Evolutionary conservation across 768 basidiomycete species (phyloP).

Genomic region (Daedalea quercina): DNA sequence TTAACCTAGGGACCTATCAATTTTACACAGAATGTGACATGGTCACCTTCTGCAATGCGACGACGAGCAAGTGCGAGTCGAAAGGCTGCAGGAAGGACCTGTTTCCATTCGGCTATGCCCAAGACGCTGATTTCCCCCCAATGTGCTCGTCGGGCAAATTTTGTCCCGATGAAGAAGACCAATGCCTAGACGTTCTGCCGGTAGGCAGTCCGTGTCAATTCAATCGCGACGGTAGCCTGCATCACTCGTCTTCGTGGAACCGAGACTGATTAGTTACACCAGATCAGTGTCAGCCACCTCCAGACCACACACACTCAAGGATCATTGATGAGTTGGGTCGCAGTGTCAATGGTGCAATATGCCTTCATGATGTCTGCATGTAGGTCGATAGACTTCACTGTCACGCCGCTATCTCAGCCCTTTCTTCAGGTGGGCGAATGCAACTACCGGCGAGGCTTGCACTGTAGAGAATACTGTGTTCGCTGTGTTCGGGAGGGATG

Average conservation of each 20-base stretch:
- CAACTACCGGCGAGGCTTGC: conserved; percentile 56
- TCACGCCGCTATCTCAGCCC: not conserved
- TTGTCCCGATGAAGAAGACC: conserved; percentile 79
- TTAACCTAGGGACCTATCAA: conserved; percentile 73
- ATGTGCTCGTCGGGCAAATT: conserved; percentile 59
- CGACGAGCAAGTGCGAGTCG: conserved; percentile 44
- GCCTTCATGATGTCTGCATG: conserved; percentile 81
- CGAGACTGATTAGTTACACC: conserved; percentile 1
- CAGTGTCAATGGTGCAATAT: conserved; percentile 78
- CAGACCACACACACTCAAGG: conserved; percentile 53
- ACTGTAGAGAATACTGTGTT: conserved; percentile 76
- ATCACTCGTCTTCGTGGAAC: not conserved
- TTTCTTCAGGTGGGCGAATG: conserved; percentile 73
- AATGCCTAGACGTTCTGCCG: conserved; percentile 51
- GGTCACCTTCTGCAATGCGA: conserved; percentile 54
- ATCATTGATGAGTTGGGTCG: conserved; percentile 62
- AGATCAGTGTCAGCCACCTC: conserved; percentile 77
- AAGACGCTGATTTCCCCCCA: conserved; percentile 41
- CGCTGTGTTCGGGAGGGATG: conserved; percentile 51
- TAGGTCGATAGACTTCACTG: conserved; percentile 28
- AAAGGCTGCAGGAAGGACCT: conserved; percentile 74
- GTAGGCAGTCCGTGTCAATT: conserved; percentile 74
- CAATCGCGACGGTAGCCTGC: conserved; percentile 66
- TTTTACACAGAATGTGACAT: conserved; percentile 76
- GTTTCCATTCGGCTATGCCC: conserved; percentile 64